phyloP scores from a whole-genome alignment of 352 stramenopile species.

The Globisporangium sylvaticum region DNA sequence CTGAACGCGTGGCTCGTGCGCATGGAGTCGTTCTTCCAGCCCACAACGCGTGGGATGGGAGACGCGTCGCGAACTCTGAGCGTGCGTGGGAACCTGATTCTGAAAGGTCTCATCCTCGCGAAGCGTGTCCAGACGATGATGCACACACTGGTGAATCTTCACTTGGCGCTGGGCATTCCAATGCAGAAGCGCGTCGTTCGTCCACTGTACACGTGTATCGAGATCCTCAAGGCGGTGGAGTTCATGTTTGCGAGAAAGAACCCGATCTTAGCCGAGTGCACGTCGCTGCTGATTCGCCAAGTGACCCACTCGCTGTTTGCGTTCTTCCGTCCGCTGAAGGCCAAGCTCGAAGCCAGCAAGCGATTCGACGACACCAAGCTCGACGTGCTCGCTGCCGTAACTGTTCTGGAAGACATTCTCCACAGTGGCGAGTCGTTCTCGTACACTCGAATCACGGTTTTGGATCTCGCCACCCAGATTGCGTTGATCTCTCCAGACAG shows the following conservation, averaged over 20 bases:
- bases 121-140: constrained; percentile 89
- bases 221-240: constrained; percentile 91
- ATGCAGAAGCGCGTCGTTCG: constrained; percentile 84
- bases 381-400: constrained; percentile 78
- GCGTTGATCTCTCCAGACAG: constrained; percentile 66
- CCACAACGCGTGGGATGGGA: constrained; percentile 68
- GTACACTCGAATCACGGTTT: constrained; percentile 77
- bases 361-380: constrained; percentile 87
- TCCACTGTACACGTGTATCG: constrained; percentile 87
- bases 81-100: constrained; percentile 86
- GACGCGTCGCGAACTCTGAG: constrained; percentile 71
- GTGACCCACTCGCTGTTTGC: constrained; percentile 76
- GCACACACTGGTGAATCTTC: constrained; percentile 85
- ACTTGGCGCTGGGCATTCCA: constrained; percentile 83
- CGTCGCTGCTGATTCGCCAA: constrained; percentile 70
- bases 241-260: constrained; percentile 91
- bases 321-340: constrained; percentile 81
- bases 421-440: constrained; percentile 80
- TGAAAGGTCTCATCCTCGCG: constrained; percentile 88
- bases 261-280: constrained; percentile 70
- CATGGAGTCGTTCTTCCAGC: constrained; percentile 88
- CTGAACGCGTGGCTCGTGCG: constrained; percentile 81
- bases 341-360: constrained; percentile 78
- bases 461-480: constrained; percentile 79
- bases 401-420: constrained; percentile 81